Conservation (phyloP, 2,329 filamentous ascomycete genomes). For the Colletotrichum echinochloae region DNA sequence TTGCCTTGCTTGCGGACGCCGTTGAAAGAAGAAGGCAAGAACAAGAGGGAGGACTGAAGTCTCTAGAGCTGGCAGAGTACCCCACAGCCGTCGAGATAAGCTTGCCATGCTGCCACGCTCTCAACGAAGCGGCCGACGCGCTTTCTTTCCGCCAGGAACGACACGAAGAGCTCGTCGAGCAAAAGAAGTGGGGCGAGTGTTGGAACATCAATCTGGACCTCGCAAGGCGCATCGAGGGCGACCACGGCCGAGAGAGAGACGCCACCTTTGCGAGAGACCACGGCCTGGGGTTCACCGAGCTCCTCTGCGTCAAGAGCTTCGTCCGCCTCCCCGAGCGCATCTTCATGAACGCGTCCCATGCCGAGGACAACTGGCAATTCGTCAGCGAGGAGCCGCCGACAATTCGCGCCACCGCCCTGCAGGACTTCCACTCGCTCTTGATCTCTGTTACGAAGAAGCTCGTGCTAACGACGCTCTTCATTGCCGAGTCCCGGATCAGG, state of each 20-base stretch:
- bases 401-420: conserved; percentile 79
- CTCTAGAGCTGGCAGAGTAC: conserved; percentile 65
- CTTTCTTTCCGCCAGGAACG: conserved; percentile 73
- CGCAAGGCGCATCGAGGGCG: conserved; percentile 44
- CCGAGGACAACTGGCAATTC: conserved; percentile 75
- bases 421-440: conserved; percentile 78
- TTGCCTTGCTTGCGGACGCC: conserved; percentile 70
- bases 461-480: conserved; percentile 75
- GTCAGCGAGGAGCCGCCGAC: conserved; percentile 73
- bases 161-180: conserved; percentile 71
- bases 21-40: conserved; percentile 54
- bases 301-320: conserved; percentile 73
- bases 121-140: conserved; percentile 77
- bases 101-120: conserved; percentile 69
- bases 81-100: conserved; percentile 81
- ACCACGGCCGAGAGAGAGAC: conserved; percentile 35
- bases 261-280: conserved; percentile 33
- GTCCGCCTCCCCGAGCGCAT: conserved; percentile 72
- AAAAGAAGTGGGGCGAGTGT: conserved; percentile 67
- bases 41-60: conserved; percentile 45
- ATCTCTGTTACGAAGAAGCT: conserved; percentile 77
- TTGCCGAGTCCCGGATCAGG: conserved; percentile 76
- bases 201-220: conserved; percentile 72
- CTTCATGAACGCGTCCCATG: conserved; percentile 79
- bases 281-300: conserved; percentile 60